These are phyloP conservation scores for Shiraia sp. DNA, from an alignment of 2,329 filamentous ascomycete species.

Conservation along the genomic window DNA sequence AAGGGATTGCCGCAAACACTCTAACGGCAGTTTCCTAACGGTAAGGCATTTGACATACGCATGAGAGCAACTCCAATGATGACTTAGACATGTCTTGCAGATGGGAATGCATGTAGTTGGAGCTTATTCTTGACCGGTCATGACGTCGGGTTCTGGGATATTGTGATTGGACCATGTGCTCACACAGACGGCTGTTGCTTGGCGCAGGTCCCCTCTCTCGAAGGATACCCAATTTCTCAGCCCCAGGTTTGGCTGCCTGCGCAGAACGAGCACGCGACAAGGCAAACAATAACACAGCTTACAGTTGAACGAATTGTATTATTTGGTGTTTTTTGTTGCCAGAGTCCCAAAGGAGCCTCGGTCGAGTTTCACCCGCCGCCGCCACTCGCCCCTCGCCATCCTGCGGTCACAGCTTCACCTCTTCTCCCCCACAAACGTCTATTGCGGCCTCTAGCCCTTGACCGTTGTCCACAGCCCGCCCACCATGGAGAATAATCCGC, in stretches of 20 bases:
- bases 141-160: conserved; percentile 2
- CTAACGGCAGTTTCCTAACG: no score
- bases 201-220: conserved; percentile 13
- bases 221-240: conserved; percentile 18
- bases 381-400: conserved; percentile 35
- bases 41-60: no score
- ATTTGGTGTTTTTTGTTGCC: conserved; percentile 9
- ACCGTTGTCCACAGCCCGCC: conserved; percentile 20
- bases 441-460: conserved; percentile 26
- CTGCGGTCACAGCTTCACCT: conserved; percentile 38
- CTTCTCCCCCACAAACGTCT: conserved; percentile 25
- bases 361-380: conserved; percentile 35
- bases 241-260: conserved; percentile 22
- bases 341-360: conserved; percentile 28
- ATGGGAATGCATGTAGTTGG: background rate
- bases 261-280: conserved; percentile 39
- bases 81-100: no score
- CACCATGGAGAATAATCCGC: conserved; percentile 42
- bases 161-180: conserved; percentile 13
- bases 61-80: no score
- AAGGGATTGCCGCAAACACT: no score
- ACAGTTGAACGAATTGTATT: conserved; percentile 9
- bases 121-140: conserved; percentile 2
- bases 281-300: conserved; percentile 12
- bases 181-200: conserved; percentile 7